Evolutionary conservation across 352 stramenopile genomes (phyloP).

Genomic region (Phytopythium chamaehyphon): DNA sequence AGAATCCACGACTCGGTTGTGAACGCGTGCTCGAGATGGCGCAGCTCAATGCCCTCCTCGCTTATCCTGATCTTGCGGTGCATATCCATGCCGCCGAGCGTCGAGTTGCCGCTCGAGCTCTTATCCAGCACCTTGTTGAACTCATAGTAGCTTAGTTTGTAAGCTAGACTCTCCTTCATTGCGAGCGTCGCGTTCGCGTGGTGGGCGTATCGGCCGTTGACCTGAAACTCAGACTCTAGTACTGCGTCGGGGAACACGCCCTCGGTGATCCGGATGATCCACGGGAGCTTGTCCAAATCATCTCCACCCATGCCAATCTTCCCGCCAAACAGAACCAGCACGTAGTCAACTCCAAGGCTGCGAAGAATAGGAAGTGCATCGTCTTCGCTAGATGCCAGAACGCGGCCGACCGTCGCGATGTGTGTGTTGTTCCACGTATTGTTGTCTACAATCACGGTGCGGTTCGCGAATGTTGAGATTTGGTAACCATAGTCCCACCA

Average conservation of each 20-base stretch:
- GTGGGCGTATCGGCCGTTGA: slow-evolving; percentile 67
- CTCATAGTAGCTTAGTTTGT: slow-evolving; percentile 90
- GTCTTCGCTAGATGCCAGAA: slow-evolving; percentile 63
- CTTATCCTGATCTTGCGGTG: slow-evolving; percentile 58
- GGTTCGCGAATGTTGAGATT: slow-evolving; percentile 75
- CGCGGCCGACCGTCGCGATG: slow-evolving; percentile 92
- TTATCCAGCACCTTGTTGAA: slow-evolving; percentile 46
- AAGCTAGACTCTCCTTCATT: slow-evolving; percentile 87
- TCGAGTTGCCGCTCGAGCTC: slow-evolving; percentile 12
- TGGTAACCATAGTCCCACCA: slow-evolving; percentile 91
- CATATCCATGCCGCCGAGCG: slow-evolving; percentile 59
- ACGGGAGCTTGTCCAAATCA: slow-evolving; percentile 93
- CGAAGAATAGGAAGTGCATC: slow-evolving; percentile 65
- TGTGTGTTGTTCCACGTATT: slow-evolving; percentile 98
- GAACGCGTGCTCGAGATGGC: slow-evolving; percentile 90
- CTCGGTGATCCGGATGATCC: slow-evolving; percentile 90
- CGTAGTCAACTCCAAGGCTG: slow-evolving; percentile 78
- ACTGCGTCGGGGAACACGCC: slow-evolving; percentile 80
- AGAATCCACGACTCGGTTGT: slow-evolving; percentile 92
- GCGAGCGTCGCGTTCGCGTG: slow-evolving; percentile 65
- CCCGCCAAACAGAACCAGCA: slow-evolving; percentile 76
- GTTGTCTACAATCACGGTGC: slow-evolving; percentile 91
- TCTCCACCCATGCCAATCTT: slow-evolving; percentile 68
- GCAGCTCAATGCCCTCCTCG: slow-evolving; percentile 60
- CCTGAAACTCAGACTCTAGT: slow-evolving; percentile 82